Conservation (phyloP, 176 grass and related monocot genomes). For the bread wheat (Triticum aestivum) region IWGSC_CS_RefSeq_v2.1 NC_057802.1:555797870-555798369, state of each 20-base stretch:
- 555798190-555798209: too few species aligned
- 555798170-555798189: too few species aligned
- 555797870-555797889: not conserved
- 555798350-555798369: not conserved
- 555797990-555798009: not conserved
- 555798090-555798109: not conserved
- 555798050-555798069: not conserved
- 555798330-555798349: not conserved
- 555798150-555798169: not conserved
- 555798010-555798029: not conserved
- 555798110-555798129: not conserved
- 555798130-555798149: not conserved
- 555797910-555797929: not conserved
- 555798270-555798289: not conserved
- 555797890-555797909: not conserved
- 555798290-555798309: conserved; percentile 2
- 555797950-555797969: not conserved
- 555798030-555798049: not conserved
- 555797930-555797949: not conserved
- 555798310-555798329: not conserved
- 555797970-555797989: not conserved
- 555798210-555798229: not conserved
- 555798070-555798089: not conserved
- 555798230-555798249: not conserved
- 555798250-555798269: not conserved